Base-by-base conservation (phyloP, 495 filamentous ascomycete species). In the Daldinia childiae region DNA sequence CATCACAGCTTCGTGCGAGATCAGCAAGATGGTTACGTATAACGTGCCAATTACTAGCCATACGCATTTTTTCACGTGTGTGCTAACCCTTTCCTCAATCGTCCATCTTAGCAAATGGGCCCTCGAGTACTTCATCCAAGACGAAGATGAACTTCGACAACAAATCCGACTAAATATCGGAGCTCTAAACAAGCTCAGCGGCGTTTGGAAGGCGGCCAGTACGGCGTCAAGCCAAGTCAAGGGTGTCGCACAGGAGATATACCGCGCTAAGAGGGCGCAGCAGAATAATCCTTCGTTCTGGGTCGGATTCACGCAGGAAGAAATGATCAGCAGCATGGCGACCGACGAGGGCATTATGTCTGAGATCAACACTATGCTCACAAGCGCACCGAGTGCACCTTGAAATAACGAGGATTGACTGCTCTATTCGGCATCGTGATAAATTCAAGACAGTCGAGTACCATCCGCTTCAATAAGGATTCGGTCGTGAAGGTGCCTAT, bases 41-140 rank as follows among this genome's bases (percentile, higher is more conserved):
- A 91, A 92, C 14, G 85, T 89, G 24, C 86, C 91, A 0, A 84
- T 95, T 5, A 82, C 89, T 9, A 88, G 87, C 57, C 93, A 97
- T 81, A 94, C 92, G 2, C 93, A 94, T 24, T 94, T 97, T 80
- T 94, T 97, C 82, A 93, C 91, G 26, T 97, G 93, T 76, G 88
- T 93, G 15, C 82, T 96, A 21, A 93, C 91, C 11, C 86, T 94
- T 67, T 82, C 86, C 0, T 83, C 87, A 6, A 87, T 89, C 74
- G 87, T 90, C 29, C 87, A 90, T 66, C 82, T 90, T 4, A 86
- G 82, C 64, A 84, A 84, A 61, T 88, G 87, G 89, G 92, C 82
- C 66, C 80, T 83, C n/a, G 82, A 81, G 69, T 79, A 82, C 29
- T 79, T 82, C 48, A 79, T 78, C 59, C 77, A 83, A 4, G 87